Conservation (phyloP, 1,139 yeast genomes). For the Hansenula anomala region DNA sequence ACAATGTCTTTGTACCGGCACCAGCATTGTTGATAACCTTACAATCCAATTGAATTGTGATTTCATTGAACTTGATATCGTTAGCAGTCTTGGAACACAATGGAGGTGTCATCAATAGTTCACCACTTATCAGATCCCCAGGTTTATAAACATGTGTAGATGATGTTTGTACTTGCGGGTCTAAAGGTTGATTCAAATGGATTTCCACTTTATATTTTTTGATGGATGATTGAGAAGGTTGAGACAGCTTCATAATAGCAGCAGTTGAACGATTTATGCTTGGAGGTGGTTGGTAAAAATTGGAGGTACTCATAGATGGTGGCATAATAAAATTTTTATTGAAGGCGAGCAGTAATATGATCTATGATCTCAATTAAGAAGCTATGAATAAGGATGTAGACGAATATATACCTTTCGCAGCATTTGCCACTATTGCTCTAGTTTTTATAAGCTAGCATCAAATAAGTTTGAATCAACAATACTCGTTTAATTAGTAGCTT, state of each 20-base stretch:
- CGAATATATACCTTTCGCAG: too few relatives aligned
- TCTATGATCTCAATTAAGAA: too few relatives aligned
- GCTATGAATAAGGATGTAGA: too few relatives aligned
- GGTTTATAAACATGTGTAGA: slow-evolving; percentile 8
- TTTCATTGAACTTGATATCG: not conserved
- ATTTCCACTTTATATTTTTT: slow-evolving; percentile 1
- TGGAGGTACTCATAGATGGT: not conserved
- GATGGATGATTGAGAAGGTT: not conserved
- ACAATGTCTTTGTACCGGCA: not conserved
- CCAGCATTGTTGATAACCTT: not conserved
- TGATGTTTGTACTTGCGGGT: not conserved
- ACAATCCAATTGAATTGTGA: not conserved
- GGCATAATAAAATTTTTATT: too few relatives aligned
- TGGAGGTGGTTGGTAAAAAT: not conserved
- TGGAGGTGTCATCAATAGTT: slow-evolving; percentile 5
- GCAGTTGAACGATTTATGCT: not conserved
- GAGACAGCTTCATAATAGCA: not conserved
- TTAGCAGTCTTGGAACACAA: too few relatives aligned
- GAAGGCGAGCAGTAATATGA: too few relatives aligned
- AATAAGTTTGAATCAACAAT: too few relatives aligned
- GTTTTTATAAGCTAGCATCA: too few relatives aligned
- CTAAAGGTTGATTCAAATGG: slow-evolving; percentile 1
- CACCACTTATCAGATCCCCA: slow-evolving; percentile 14
- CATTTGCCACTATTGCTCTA: too few relatives aligned
- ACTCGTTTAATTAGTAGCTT: too few relatives aligned